phyloP scores from a whole-genome alignment of 169 alveolate species.

The Plasmodium falciparum region DNA sequence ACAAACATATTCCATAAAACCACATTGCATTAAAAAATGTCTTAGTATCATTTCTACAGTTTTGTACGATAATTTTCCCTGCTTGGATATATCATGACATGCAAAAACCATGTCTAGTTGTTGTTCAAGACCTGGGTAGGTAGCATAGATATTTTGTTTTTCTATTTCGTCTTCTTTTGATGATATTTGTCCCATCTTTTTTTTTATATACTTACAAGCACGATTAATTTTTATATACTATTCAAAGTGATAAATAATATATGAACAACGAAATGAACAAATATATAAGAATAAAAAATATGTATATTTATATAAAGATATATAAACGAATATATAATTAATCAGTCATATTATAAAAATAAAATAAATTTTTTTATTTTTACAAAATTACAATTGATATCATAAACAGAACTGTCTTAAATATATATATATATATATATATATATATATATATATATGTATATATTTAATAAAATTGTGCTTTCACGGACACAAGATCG shows the following conservation, averaged over 20 bases:
- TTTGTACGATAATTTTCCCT: slow-evolving; percentile 84
- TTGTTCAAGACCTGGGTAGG: slow-evolving; percentile 88
- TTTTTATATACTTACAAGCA: not conserved
- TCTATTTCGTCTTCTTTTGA: slow-evolving; percentile 64
- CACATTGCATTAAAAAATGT: slow-evolving; percentile 87
- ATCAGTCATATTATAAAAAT: too few species aligned
- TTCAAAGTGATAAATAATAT: not conserved
- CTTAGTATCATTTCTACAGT: slow-evolving; percentile 88
- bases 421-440: not conserved
- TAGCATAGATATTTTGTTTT: slow-evolving; percentile 57
- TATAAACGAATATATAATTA: too few species aligned
- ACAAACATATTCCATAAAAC: slow-evolving; percentile 87
- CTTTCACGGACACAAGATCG: too few species aligned
- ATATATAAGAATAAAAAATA: too few species aligned
- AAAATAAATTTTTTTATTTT: too few species aligned
- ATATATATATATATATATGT: not conserved
- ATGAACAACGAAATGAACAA: too few species aligned
- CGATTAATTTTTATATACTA: slow-evolving; percentile 17
- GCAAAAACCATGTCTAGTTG: slow-evolving; percentile 85
- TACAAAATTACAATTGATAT: too few species aligned
- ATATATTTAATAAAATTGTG: not conserved
- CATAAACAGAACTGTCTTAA: not conserved
- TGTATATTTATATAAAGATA: too few species aligned
- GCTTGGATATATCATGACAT: slow-evolving; percentile 86
- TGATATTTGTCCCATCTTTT: slow-evolving; percentile 60